A percentile compares a stretch with the other conserved stretches of the same genome.
These are phyloP conservation scores for Ceratocystis colombiana DNA, from an alignment of 2,329 filamentous ascomycete genomes.

Conservation along the genomic window DNA sequence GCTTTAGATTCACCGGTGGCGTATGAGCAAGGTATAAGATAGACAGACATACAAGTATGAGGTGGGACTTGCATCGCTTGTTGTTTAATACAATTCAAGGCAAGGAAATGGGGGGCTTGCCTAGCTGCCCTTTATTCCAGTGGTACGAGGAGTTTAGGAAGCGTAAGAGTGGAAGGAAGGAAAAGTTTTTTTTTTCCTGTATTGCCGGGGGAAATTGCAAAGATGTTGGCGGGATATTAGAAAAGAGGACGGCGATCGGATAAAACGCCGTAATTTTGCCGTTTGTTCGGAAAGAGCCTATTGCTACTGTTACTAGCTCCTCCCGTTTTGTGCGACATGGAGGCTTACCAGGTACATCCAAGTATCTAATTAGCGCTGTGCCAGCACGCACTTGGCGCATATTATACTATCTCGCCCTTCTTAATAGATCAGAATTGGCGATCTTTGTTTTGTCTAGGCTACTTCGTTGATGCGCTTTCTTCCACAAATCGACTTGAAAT, in stretches of 20 bases:
- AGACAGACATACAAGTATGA: too few species aligned
- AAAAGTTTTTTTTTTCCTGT: not conserved
- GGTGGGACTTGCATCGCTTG: too few species aligned
- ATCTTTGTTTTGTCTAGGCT: too few species aligned
- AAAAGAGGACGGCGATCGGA: not conserved
- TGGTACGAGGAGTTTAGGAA: not conserved
- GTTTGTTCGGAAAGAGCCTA: not conserved
- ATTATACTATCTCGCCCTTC: too few species aligned
- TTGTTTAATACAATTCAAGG: not conserved
- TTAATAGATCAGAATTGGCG: too few species aligned
- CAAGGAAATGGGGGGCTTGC: not conserved
- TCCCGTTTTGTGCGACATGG: conserved; percentile 2
- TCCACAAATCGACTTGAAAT: too few species aligned
- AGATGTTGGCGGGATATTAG: not conserved
- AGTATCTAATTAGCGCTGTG: too few species aligned
- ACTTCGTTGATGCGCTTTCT: too few species aligned
- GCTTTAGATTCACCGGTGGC: too few species aligned
- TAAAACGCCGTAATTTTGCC: not conserved
- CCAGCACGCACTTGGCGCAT: too few species aligned
- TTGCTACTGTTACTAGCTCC: not conserved
- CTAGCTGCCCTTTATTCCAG: not conserved
- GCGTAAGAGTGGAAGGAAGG: not conserved
- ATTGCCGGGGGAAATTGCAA: not conserved
- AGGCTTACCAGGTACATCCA: not conserved
- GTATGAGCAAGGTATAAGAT: too few species aligned